Conservation (phyloP, 2,329 filamentous ascomycete genomes). For the Cladophialophora chaetospira region DNA sequence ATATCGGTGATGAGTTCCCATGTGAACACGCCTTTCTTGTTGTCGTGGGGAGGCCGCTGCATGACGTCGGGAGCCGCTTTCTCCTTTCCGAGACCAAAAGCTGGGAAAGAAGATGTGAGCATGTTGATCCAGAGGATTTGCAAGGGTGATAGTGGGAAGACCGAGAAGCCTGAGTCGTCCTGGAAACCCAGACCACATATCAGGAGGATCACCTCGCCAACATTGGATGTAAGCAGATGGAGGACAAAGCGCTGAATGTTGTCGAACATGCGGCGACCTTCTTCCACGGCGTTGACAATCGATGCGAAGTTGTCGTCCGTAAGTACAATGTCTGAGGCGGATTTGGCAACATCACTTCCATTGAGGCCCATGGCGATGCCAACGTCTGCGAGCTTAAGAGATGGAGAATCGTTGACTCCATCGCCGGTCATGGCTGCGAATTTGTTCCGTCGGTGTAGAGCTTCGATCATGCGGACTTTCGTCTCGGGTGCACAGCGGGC, state of each 20-base stretch:
- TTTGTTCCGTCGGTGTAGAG: slow-evolving; percentile 72
- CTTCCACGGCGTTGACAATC: slow-evolving; percentile 79
- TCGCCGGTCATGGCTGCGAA: slow-evolving; percentile 89
- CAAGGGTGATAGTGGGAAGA: slow-evolving; percentile 61
- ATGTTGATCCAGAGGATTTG: slow-evolving; percentile 67
- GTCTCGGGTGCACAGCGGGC: slow-evolving; percentile 83
- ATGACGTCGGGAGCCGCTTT: slow-evolving; percentile 58
- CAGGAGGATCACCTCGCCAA: slow-evolving; percentile 59
- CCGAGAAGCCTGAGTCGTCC: slow-evolving; percentile 54
- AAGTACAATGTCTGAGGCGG: slow-evolving; percentile 62
- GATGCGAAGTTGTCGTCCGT: slow-evolving; percentile 87
- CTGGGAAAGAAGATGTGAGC: slow-evolving; percentile 61
- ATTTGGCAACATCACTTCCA: slow-evolving; percentile 77
- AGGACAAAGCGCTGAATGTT: slow-evolving; percentile 78
- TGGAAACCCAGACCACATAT: slow-evolving; percentile 63
- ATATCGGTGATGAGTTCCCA: slow-evolving; percentile 57
- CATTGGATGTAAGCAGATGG: slow-evolving; percentile 57
- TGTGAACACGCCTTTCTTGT: slow-evolving; percentile 55
- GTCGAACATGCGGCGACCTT: slow-evolving; percentile 82
- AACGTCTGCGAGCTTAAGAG: slow-evolving; percentile 77
- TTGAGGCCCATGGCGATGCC: slow-evolving; percentile 87
- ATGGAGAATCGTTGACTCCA: slow-evolving; percentile 84
- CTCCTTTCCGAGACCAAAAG: slow-evolving; percentile 62
- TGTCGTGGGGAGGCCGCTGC: slow-evolving; percentile 56
- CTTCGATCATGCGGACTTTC: slow-evolving; percentile 89